These are phyloP conservation scores for Globisporangium nodosum DNA, from an alignment of 352 stramenopile genomes.

Conservation along the genomic window DNA sequence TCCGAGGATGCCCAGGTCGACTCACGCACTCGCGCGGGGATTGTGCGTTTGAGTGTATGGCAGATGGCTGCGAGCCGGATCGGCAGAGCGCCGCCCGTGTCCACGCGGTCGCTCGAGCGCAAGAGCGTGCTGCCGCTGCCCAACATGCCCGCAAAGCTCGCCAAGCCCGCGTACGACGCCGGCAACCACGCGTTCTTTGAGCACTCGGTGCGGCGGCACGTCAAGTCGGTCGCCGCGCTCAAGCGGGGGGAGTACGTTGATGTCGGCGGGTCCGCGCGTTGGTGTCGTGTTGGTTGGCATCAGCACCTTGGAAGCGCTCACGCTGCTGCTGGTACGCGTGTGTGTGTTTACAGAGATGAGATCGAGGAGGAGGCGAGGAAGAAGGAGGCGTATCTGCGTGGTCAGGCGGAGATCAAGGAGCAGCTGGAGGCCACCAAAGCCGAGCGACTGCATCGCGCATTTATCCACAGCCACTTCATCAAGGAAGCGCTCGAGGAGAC, in stretches of 20 bases:
- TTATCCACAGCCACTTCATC: conserved; percentile 68
- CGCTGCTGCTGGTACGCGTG: background rate
- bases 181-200: conserved; percentile 64
- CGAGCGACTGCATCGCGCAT: conserved; percentile 61
- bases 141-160: conserved; percentile 52
- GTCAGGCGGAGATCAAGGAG: conserved; percentile 27
- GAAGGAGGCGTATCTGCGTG: conserved; percentile 20
- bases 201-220: conserved; percentile 54
- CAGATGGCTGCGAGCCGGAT: conserved; percentile 44
- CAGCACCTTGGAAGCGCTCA: background rate
- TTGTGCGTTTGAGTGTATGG: background rate
- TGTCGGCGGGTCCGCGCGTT: background rate
- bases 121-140: conserved; percentile 45
- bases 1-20: background rate
- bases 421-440: conserved; percentile 53
- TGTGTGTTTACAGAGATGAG: conserved; percentile 22
- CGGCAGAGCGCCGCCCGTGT: conserved; percentile 39
- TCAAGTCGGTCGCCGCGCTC: conserved; percentile 41
- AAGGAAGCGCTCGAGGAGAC: conserved; percentile 68
- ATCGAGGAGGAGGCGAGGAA: conserved; percentile 27
- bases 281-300: background rate
- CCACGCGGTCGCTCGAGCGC: conserved; percentile 41
- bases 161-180: conserved; percentile 49
- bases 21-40: background rate
- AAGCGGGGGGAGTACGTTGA: conserved; percentile 43